Base-by-base conservation (phyloP, 2,329 filamentous ascomycete species). In the Lasiodiplodia hormozganensis region DNA sequence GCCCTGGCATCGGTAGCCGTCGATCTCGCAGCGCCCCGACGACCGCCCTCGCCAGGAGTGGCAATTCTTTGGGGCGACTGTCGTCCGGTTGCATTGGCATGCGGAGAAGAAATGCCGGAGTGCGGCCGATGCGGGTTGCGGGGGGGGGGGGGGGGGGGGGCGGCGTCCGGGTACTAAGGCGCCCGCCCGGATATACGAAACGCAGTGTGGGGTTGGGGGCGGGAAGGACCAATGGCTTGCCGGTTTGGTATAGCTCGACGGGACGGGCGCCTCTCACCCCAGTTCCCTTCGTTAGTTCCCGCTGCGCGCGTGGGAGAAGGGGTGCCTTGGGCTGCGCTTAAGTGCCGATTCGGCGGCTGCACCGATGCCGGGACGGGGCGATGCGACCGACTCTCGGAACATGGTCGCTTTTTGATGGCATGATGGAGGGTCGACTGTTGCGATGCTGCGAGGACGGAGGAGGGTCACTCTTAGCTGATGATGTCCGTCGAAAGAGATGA, bases 31-130 rank as follows among this genome's bases (percentile, higher is more conserved):
- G 2, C 3, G 16, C 11, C 31, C 54, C n/a, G 34, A 57, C 34
- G n/a, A 21, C 3, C 31, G n/a, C 7, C 54, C 3, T 18, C 25
- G 4, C 8, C 16, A 34, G 16, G 34, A 34, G 6, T 2, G 58
- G 58, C 25, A 62, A 21, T 49, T 62, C 4, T 2, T 21, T 62
- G 60, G 60, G 60, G 60, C 21, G 60, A 64, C 60, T 52, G 60
- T 52, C 60, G 60, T 3, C 57, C 60, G 43, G 18, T n/a, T 21
- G 56, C n/a, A n/a, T 34, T 34, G 10, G 23, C 18, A 38, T 47
- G 57, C 40, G 57, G 57, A 62, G 57, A 62, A 62, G 18, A 49
- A 49, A 2, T 25, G 58, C 40, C 58, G 58, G 16, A n/a, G 40
- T 62, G 58, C 8, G 23, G 58, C 58, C 40, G 58, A 34, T 28